phyloP scores from a whole-genome alignment of 441 rosid genomes.

The Pelargonium citronellum region DNA sequence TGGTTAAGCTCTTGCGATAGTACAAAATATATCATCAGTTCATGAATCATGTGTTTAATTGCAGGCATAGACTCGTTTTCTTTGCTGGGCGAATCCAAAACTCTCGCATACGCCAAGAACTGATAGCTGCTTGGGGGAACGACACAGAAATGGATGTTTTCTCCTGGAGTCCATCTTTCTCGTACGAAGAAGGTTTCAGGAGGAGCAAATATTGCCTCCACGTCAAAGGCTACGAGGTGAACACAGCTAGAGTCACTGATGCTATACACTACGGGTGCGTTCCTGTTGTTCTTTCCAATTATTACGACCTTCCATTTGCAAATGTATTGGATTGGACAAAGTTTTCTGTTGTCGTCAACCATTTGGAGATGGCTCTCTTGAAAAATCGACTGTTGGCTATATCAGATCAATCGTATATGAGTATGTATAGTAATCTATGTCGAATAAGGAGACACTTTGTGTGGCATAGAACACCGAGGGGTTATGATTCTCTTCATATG shows the following conservation, averaged over 20 bases:
- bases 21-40: too few species aligned
- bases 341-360: slow-evolving; percentile 34
- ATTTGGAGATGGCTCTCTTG: slow-evolving; percentile 22
- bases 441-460: slow-evolving; percentile 33
- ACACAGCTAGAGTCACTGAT: slow-evolving; percentile 39
- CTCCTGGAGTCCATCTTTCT: slow-evolving; percentile 22
- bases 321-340: slow-evolving; percentile 38
- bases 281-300: slow-evolving; percentile 39
- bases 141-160: slow-evolving; percentile 31
- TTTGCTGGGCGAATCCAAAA: slow-evolving; percentile 37
- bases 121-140: slow-evolving; percentile 30
- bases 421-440: slow-evolving; percentile 32
- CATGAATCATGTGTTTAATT: not conserved
- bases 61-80: slow-evolving; percentile 38
- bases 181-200: slow-evolving; percentile 36
- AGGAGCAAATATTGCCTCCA: slow-evolving; percentile 41
- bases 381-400: slow-evolving; percentile 28
- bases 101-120: slow-evolving; percentile 30
- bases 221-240: slow-evolving; percentile 45
- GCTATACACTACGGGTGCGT: slow-evolving; percentile 39
- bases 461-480: slow-evolving; percentile 36
- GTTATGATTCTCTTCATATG: slow-evolving; percentile 42
- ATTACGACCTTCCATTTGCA: slow-evolving; percentile 40
- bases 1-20: too few species aligned
- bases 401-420: slow-evolving; percentile 20